phyloP scores from a whole-genome alignment of 768 basidiomycete species.

The Calocybe indica region DNA sequence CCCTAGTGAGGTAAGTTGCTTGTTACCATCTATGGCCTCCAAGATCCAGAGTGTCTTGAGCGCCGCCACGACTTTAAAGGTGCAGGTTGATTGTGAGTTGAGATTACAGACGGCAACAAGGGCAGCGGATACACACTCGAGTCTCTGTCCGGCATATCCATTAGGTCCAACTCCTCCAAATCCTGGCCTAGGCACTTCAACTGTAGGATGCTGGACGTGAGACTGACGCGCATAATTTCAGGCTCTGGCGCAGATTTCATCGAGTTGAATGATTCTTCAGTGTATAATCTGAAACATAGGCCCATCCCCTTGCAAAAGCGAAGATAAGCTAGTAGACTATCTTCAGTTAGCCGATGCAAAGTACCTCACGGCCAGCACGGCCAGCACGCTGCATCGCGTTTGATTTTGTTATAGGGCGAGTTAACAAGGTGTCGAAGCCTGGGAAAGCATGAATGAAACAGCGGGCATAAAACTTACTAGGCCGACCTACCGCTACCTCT shows the following conservation, averaged over 20 bases:
- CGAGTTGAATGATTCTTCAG: constrained; percentile 67
- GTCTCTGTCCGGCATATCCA: constrained; percentile 79
- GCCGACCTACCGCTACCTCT: constrained; percentile 55
- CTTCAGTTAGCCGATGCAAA: constrained; percentile 2
- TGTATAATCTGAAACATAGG: constrained; percentile 88
- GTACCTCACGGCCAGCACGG: constrained; percentile 90
- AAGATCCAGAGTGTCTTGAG: constrained; percentile 73
- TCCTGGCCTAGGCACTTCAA: constrained; percentile 82
- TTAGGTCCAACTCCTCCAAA: constrained; percentile 75
- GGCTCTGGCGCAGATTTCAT: constrained; percentile 71
- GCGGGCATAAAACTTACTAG: background rate
- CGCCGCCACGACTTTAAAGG: constrained; percentile 48
- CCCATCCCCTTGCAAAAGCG: constrained; percentile 55
- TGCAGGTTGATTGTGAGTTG: background rate
- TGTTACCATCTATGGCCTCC: constrained; percentile 66
- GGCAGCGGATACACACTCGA: constrained; percentile 47
- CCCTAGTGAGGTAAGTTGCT: constrained; percentile 66
- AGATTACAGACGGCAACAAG: background rate
- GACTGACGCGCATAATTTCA: constrained; percentile 85
- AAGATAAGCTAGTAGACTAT: background rate
- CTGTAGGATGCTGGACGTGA: constrained; percentile 80
- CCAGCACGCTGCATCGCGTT: constrained; percentile 93
- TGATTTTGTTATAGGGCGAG: constrained; percentile 80
- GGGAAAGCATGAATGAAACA: background rate
- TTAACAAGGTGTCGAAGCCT: constrained; percentile 88